phyloP scores from a whole-genome alignment of 2,329 filamentous ascomycete genomes.

The Diaporthe capsici region DNA sequence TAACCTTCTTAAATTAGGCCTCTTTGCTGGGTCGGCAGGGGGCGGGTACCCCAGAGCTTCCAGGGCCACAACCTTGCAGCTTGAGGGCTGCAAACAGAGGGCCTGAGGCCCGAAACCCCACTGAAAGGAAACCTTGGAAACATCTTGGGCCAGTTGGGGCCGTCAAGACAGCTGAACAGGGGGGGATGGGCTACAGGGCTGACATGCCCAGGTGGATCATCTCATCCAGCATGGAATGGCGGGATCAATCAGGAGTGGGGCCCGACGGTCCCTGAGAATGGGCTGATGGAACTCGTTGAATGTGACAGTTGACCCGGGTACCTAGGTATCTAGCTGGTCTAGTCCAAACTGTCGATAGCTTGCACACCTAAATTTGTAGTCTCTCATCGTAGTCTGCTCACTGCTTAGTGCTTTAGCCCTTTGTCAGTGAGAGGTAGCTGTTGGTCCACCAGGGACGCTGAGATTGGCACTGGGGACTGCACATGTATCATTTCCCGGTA shows the following conservation, averaged over 20 bases:
- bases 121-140: slow-evolving; percentile 20
- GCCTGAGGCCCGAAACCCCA: slow-evolving; percentile 12
- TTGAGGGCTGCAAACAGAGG: slow-evolving; percentile 28
- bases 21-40: slow-evolving; percentile 1
- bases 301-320: background rate
- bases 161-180: background rate
- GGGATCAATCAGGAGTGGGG: slow-evolving; percentile 22
- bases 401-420: background rate
- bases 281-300: background rate
- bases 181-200: slow-evolving; percentile 23
- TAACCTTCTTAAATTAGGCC: slow-evolving; percentile 28
- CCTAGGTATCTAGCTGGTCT: background rate
- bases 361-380: background rate
- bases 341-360: background rate
- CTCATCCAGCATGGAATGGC: slow-evolving; percentile 31
- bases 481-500: background rate
- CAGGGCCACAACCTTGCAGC: slow-evolving; percentile 2
- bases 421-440: background rate
- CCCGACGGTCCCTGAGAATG: slow-evolving; percentile 5
- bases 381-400: background rate
- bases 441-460: background rate
- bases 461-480: background rate
- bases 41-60: slow-evolving; percentile 23
- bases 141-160: background rate
- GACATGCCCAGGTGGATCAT: slow-evolving; percentile 21